Base-by-base conservation (phyloP, 2,329 filamentous ascomycete genomes). In the Colletotrichum trifolii region DNA sequence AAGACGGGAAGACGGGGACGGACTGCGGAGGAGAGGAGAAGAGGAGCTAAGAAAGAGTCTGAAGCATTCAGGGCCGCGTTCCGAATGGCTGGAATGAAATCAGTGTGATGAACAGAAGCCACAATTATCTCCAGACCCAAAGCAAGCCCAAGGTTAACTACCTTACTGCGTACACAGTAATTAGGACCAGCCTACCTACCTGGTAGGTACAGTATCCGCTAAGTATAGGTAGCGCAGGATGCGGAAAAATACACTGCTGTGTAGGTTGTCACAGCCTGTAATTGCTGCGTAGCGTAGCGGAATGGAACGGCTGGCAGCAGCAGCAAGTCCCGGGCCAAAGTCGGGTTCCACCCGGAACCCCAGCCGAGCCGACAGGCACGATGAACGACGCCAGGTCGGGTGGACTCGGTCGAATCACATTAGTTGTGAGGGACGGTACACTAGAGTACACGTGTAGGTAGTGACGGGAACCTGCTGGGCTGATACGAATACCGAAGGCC, bases 41-140 rank as follows among this genome's bases (percentile, higher is more conserved):
- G 56, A 38, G 57, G 46, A 50, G 49, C 39, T 40, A 15, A 15
- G 17, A 36, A 45, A 43, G 43, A 17, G 56, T 54, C 39, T 52
- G 52, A 52, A 33, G 40, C 25, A 25, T 25, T 33, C n/a, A 39
- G 17, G 57, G 52, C 42, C 45, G 56, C 62, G 42, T 40, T 61
- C 62, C 62, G 62, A 65, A 62, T 65, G 62, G 62, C 52, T 62
- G 58, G 62, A 62, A 53, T 38, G 39, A 47, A 65, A 46, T 64
- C 56, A 54, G 36, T 25, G 56, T 54, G 49, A 48, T 46, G 40
- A 33, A 45, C 11, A 49, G 54, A 64, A 64, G 38, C 38, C 56
- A 54, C 54, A 36, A 43, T 35, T 52, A 33, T 48, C 36, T 43
- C 40, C 42, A 60, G 43, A 8, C 15, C 3, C 25, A 25, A 25